Percentiles rank a stretch among this genome's conserved stretches.
Evolutionary conservation across 2,329 filamentous ascomycete genomes (phyloP).

Genomic region (Talaromyces sp.): DNA sequence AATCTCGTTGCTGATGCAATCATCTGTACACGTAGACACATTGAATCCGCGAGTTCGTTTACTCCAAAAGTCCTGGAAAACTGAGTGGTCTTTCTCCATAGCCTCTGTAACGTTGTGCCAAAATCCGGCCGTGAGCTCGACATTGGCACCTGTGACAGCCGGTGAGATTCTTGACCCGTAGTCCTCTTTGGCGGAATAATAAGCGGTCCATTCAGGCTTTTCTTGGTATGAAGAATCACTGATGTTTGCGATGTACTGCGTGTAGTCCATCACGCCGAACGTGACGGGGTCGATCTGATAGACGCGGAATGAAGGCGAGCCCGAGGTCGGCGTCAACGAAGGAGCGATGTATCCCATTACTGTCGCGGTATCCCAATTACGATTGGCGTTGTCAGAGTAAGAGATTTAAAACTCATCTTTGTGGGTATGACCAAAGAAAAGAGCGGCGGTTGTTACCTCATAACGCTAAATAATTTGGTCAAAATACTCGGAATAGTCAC

Average conservation of each 20-base stretch:
- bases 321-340: constrained; percentile 49
- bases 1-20: constrained; percentile 40
- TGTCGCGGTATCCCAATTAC: constrained; percentile 37
- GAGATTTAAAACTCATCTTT: constrained; percentile 50
- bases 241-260: constrained; percentile 50
- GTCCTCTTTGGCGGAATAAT: constrained; percentile 50
- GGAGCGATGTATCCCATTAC: constrained; percentile 50
- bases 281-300: constrained; percentile 53
- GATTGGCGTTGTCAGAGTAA: constrained; percentile 43
- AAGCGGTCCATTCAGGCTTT: constrained; percentile 45
- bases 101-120: constrained; percentile 51
- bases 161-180: constrained; percentile 43
- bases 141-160: constrained; percentile 28
- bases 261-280: constrained; percentile 48
- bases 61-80: constrained; percentile 42
- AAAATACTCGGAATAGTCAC: too few relatives aligned
- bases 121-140: constrained; percentile 49
- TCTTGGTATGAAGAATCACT: constrained; percentile 40
- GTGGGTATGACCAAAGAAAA: constrained; percentile 41
- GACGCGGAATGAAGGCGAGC: constrained; percentile 52
- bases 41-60: constrained; percentile 44
- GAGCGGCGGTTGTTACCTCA: too few relatives aligned
- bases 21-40: constrained; percentile 31
- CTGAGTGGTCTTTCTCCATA: constrained; percentile 36
- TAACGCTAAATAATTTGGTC: too few relatives aligned